Evolutionary conservation across 352 stramenopile genomes (phyloP).

Genomic region (Phytophthora gonapodyides): DNA sequence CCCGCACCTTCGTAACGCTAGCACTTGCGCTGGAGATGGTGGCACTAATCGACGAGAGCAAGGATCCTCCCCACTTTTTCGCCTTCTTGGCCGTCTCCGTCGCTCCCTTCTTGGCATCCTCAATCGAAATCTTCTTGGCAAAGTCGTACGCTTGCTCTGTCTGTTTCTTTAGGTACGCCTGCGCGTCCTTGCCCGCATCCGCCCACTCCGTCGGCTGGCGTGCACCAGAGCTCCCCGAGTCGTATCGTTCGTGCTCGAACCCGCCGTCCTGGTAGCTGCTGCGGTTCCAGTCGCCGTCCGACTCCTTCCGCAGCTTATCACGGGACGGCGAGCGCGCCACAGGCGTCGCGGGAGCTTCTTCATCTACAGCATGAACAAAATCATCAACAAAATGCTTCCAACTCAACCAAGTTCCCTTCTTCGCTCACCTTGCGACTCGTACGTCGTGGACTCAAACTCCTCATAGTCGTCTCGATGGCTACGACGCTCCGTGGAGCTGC

Average conservation of each 20-base stretch:
- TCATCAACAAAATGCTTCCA: background rate
- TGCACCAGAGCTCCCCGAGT: constrained; percentile 17
- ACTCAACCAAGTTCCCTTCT: background rate
- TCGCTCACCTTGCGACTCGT: constrained; percentile 50
- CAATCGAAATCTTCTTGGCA: constrained; percentile 88
- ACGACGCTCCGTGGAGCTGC: constrained; percentile 22
- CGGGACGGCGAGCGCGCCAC: constrained; percentile 24
- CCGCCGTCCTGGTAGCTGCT: constrained; percentile 32
- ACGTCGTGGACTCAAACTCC: constrained; percentile 60
- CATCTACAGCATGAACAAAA: constrained; percentile 28
- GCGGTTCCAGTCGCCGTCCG: constrained; percentile 27
- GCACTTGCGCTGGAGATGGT: constrained; percentile 69
- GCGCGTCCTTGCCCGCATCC: constrained; percentile 55
- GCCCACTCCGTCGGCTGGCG: constrained; percentile 35
- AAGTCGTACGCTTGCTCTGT: constrained; percentile 88
- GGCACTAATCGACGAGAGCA: constrained; percentile 79
- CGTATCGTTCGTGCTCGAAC: constrained; percentile 40
- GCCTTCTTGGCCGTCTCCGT: constrained; percentile 87
- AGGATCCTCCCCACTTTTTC: constrained; percentile 84
- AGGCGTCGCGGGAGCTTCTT: constrained; percentile 28
- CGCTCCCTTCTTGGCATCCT: constrained; percentile 84
- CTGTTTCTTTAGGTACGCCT: constrained; percentile 79
- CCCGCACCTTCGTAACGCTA: constrained; percentile 57
- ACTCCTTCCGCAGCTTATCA: constrained; percentile 33
- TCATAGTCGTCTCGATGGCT: constrained; percentile 51